Percentiles rank a stretch among this genome's conserved stretches.
phyloP scores from a whole-genome alignment of 1,139 yeast species.

The Blastobotrys ciferrii region DNA sequence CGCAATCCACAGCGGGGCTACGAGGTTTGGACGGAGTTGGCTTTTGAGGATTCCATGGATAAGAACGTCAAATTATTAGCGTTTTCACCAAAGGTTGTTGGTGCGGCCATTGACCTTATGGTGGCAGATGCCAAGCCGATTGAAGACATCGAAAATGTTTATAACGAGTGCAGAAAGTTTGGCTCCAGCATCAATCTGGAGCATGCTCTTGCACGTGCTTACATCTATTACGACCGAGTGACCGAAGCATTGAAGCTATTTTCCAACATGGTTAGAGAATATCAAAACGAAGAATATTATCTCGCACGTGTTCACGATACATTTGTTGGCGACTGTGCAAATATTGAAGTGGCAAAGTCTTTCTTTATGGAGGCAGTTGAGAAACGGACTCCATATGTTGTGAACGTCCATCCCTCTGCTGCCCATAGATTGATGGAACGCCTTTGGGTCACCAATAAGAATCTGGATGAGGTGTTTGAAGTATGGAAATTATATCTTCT shows the following conservation, averaged over 20 bases:
- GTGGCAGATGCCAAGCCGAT: constrained; percentile 59
- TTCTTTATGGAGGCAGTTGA: constrained; percentile 72
- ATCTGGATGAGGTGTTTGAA: constrained; percentile 56
- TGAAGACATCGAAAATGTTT: constrained; percentile 54
- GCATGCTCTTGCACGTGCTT: constrained; percentile 62
- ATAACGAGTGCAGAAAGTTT: constrained; percentile 40
- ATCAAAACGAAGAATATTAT: constrained; percentile 41
- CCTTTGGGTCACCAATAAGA: constrained; percentile 53
- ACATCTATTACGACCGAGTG: constrained; percentile 49
- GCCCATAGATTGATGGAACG: constrained; percentile 66
- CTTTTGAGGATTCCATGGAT: constrained; percentile 38
- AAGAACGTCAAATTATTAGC: constrained; percentile 25
- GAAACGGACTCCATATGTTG: constrained; percentile 66
- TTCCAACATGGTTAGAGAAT: constrained; percentile 42
- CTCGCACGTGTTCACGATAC: constrained; percentile 68
- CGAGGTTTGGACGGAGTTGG: constrained; percentile 44
- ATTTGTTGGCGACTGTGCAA: constrained; percentile 80
- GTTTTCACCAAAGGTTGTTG: constrained; percentile 59
- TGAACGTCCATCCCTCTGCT: constrained; percentile 72
- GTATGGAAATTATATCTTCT: constrained; percentile 65
- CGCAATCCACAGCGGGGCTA: constrained; percentile 53
- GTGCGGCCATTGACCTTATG: constrained; percentile 68
- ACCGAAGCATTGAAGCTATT: constrained; percentile 52
- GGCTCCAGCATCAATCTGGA: constrained; percentile 43
- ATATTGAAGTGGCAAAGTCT: constrained; percentile 65